Evolutionary conservation across 331 rosid species (phyloP), one percentile per base, ranked within the genome.

Genomic region (Ulmus americana): DNA sequence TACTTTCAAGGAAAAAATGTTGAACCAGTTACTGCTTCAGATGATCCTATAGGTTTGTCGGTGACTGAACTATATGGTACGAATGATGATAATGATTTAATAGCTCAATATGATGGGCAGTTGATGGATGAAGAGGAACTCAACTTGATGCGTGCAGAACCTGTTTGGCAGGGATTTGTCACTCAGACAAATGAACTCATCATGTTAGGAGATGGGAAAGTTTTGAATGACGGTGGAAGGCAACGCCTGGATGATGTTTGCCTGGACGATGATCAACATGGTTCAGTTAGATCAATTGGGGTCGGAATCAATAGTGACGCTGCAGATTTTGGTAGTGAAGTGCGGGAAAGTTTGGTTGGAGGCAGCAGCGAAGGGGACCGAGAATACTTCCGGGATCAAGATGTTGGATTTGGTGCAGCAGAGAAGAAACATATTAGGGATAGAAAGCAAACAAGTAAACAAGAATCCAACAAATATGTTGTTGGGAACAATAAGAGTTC

Each of bases 141-240:
- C 72, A 85, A 72, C 86, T 76, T 87, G 79, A 94, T 94, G 97
- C 91, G 81, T 41, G 78, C 90, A 47, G 97, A 87, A 73, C 96
- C 97, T 65, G 86, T 94, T 59, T 90, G 96, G 96, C 97, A 90
- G 81, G 97, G 99, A 28, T 94, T 90, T 87, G 99, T 87, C 52
- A 79, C 90, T 75, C 96, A 87, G 80, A 71, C 85, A 6, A 82
- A 85, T 76, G 96, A 90, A 51, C 83, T 90, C 43, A 63, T 87
- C 77, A 76, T 94, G 87, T 75, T 85, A 62, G 95, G 86, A 61
- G 91, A 85, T 76, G 87, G 91, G 64, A 84, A 81, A 70, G 76
- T 72, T 69, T 47, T 79, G 58, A 81, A 79, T 62, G 90, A 82
- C 70, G 62, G 81, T 69, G 94, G 78, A 54, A 90, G 90, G 81